Evolutionary conservation across 768 basidiomycete species (phyloP).

Genomic region (Psilocybe cyanescens): DNA sequence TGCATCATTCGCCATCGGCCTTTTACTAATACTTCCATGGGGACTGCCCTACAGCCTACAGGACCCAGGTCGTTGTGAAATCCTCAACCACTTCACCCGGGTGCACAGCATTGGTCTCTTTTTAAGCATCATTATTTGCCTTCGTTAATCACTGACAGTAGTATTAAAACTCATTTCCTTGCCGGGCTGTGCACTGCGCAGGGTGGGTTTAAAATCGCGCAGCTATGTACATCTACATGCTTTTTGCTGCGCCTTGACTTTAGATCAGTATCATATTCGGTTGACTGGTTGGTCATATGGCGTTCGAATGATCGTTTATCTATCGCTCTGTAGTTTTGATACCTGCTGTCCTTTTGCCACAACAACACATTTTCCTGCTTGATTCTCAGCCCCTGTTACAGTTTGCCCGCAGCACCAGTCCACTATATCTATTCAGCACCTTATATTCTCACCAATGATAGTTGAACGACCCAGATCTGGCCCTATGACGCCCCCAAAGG

Average conservation of each 20-base stretch:
- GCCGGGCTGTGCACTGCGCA: background rate
- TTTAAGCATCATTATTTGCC: too few relatives aligned
- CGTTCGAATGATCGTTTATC: too few relatives aligned
- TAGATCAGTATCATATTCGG: background rate
- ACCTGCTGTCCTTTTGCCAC: background rate
- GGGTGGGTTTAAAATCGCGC: background rate
- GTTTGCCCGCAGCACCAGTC: background rate
- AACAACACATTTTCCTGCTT: background rate
- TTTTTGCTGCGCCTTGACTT: background rate
- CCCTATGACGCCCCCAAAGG: constrained; percentile 5
- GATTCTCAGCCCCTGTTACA: background rate
- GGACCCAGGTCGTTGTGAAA: too few relatives aligned
- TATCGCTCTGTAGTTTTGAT: background rate
- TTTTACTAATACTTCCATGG: too few relatives aligned
- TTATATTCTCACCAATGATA: background rate
- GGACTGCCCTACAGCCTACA: too few relatives aligned
- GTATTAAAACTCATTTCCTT: too few relatives aligned
- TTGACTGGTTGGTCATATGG: background rate
- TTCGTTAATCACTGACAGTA: too few relatives aligned
- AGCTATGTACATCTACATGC: too few relatives aligned
- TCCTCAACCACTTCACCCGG: too few relatives aligned
- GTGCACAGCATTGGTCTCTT: too few relatives aligned
- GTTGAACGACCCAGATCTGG: background rate
- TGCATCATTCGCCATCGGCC: too few relatives aligned
- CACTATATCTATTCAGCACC: too few relatives aligned